Evolutionary conservation across 176 grass and related monocot genomes (phyloP), one percentile per base, ranked within the genome.

Genomic region (Pharus latifolius): DNA sequence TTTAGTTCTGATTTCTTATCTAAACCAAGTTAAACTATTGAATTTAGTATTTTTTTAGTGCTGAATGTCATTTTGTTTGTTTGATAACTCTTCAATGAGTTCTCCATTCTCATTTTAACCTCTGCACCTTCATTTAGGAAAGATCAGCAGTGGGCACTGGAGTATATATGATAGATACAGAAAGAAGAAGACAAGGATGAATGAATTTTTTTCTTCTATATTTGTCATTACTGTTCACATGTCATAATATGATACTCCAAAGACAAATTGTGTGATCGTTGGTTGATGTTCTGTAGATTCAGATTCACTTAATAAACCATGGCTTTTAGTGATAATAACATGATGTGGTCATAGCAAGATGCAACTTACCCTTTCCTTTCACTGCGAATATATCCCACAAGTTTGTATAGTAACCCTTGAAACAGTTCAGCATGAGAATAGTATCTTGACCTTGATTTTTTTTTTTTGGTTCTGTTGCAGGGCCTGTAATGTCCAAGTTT

Each of bases 401-500:
- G 19, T 65, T 37, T 56, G 3, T 20, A 69, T 44, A 56, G 26
- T 48, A 73, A 56, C 64, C 22, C 10, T 45, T 72, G 69, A 48
- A 37, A 57, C 15, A 6, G 14, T 72, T 56, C 4, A 72, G n/a
- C n/a, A n/a, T n/a, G n/a, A n/a, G n/a, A n/a, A n/a, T n/a, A n/a
- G n/a, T n/a, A n/a, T n/a, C n/a, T n/a, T n/a, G n/a, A n/a, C n/a
- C n/a, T n/a, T n/a, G n/a, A n/a, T n/a, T n/a, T n/a, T n/a, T n/a
- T n/a, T n/a, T n/a, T n/a, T n/a, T n/a, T n/a, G n/a, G n/a, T 69
- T 70, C 51, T 84, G 45, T 77, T 58, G 31, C 56, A 88, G 81
- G 81, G 17, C 81, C 81, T 13, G 86, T 88, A 67, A 84, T 88
- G 86, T 88, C 86, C 59, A 88, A 88, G 72, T 88, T 88, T 60